phyloP scores from a whole-genome alignment of 2,329 filamentous ascomycete species.

The Hypoxylon sp. region DNA sequence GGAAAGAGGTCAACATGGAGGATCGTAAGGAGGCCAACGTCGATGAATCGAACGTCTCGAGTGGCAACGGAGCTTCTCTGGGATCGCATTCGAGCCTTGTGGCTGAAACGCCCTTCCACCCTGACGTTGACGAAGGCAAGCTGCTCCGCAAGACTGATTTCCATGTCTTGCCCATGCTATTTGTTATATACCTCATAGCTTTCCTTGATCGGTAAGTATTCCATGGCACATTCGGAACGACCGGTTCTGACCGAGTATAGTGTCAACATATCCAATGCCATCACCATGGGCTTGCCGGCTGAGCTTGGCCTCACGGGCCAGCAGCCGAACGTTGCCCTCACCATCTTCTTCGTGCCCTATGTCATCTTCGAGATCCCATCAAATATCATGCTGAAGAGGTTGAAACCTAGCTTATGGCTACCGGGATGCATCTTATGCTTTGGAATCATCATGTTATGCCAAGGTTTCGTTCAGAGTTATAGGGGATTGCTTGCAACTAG shows the following conservation, averaged over 20 bases:
- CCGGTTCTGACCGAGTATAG: slow-evolving; percentile 9
- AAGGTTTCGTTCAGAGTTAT: slow-evolving; percentile 64
- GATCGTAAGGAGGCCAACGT: not conserved
- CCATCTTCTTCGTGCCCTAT: slow-evolving; percentile 46
- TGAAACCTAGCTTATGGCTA: slow-evolving; percentile 41
- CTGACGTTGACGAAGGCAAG: slow-evolving; percentile 16
- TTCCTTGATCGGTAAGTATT: slow-evolving; percentile 43
- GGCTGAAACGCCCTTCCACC: not conserved
- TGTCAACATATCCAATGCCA: slow-evolving; percentile 44
- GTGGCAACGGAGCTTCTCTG: not conserved
- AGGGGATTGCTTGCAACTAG: slow-evolving; percentile 63
- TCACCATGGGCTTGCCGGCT: slow-evolving; percentile 39
- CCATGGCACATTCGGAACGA: not conserved
- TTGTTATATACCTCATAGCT: slow-evolving; percentile 38
- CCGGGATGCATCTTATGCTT: slow-evolving; percentile 53
- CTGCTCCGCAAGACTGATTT: slow-evolving; percentile 43
- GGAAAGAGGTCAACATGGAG: not conserved
- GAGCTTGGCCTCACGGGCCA: slow-evolving; percentile 39
- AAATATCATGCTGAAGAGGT: slow-evolving; percentile 42
- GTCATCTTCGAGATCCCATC: slow-evolving; percentile 47
- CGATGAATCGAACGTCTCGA: not conserved
- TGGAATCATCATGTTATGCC: slow-evolving; percentile 65
- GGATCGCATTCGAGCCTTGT: not conserved
- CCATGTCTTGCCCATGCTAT: slow-evolving; percentile 44
- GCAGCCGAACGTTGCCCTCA: slow-evolving; percentile 43